Percentiles rank a stretch among this genome's conserved stretches.
phyloP scores from a whole-genome alignment of 2,329 filamentous ascomycete genomes.

The Aspergillus tanneri region DNA sequence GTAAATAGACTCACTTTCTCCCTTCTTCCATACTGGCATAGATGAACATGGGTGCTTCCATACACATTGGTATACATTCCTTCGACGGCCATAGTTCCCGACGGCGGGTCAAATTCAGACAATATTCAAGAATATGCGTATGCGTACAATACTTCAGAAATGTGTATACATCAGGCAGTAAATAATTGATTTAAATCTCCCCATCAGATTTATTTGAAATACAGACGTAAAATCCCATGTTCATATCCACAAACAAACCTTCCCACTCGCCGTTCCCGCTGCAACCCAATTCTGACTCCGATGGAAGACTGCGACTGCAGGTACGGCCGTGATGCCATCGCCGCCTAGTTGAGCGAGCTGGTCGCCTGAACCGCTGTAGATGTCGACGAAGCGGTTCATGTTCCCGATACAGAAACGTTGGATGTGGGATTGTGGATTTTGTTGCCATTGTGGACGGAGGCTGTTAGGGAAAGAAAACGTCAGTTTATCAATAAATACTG shows the following conservation, averaged over 20 bases:
- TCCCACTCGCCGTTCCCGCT: slow-evolving; percentile 86
- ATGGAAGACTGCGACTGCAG: slow-evolving; percentile 88
- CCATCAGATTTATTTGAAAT: too few species aligned
- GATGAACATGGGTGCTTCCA: slow-evolving; percentile 29
- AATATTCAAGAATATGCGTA: too few species aligned
- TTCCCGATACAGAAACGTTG: slow-evolving; percentile 92
- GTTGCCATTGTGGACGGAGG: slow-evolving; percentile 86
- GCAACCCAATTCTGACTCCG: slow-evolving; percentile 86
- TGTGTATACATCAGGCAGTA: too few species aligned
- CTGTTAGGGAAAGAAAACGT: slow-evolving; percentile 36
- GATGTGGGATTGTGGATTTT: slow-evolving; percentile 70
- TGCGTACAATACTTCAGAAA: too few species aligned
- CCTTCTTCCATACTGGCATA: slow-evolving; percentile 28
- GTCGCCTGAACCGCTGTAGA: slow-evolving; percentile 77
- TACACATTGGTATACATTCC: background rate
- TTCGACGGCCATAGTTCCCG: too few species aligned
- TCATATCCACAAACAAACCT: slow-evolving; percentile 88
- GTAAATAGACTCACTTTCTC: slow-evolving; percentile 21
- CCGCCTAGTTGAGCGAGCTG: slow-evolving; percentile 87
- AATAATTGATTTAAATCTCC: too few species aligned
- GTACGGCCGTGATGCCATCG: slow-evolving; percentile 90
- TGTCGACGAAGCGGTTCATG: slow-evolving; percentile 95
- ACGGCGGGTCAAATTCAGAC: too few species aligned
- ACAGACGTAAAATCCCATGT: too few species aligned
- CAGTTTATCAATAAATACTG: slow-evolving; percentile 1